Evolutionary conservation across 768 basidiomycete species (phyloP).

Genomic region (Rhizopogon salebrosus): DNA sequence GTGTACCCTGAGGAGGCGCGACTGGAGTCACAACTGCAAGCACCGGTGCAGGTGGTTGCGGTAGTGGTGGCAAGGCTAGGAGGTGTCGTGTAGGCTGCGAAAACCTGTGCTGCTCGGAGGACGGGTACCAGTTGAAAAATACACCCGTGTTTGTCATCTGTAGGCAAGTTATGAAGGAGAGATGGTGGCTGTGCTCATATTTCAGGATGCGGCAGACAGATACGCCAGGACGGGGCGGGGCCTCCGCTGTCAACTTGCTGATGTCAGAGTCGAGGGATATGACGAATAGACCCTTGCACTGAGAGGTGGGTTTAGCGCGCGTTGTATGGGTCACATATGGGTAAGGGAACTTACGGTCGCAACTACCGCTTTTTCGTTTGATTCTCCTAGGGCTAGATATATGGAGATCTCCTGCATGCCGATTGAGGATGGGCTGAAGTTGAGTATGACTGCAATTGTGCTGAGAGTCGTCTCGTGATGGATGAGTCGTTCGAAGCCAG

Average conservation of each 20-base stretch:
- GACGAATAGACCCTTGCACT: conserved; percentile 21
- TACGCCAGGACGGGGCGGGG: conserved; percentile 28
- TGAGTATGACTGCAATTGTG: conserved; percentile 23
- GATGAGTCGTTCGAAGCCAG: conserved; percentile 22
- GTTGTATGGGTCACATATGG: neutral
- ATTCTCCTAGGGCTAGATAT: conserved; percentile 45
- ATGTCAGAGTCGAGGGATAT: conserved; percentile 20
- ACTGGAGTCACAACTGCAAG: neutral
- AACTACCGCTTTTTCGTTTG: conserved; percentile 35
- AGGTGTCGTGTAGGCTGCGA: neutral
- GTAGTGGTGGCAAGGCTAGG: neutral
- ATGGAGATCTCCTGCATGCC: conserved; percentile 24
- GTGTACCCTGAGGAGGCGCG: neutral
- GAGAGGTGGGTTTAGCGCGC: neutral
- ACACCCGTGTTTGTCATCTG: conserved; percentile 51
- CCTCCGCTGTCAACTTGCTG: conserved; percentile 18
- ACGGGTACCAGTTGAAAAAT: conserved; percentile 42
- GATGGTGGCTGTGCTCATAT: conserved; percentile 11
- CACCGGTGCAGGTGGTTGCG: neutral
- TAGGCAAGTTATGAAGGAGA: conserved; percentile 40
- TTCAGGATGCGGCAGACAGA: conserved; percentile 14
- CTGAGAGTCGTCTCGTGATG: conserved; percentile 35
- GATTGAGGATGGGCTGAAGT: conserved; percentile 16
- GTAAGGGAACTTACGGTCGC: conserved; percentile 37
- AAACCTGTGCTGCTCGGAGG: neutral